Conservation (phyloP, 208 protist genomes). For the Trypanosoma congolense region DNA sequence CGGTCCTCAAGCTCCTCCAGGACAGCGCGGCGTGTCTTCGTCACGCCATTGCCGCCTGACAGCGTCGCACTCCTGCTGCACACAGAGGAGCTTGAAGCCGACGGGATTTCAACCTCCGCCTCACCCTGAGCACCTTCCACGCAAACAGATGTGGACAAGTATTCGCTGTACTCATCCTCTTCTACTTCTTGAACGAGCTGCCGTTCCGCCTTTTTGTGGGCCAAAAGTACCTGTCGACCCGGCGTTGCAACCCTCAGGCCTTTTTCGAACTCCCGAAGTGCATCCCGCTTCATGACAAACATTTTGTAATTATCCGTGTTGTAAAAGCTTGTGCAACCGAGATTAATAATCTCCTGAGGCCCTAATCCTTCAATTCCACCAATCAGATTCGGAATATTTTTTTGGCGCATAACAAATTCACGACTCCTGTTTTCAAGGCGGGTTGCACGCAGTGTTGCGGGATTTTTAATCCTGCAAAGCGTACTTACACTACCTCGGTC, state of each 20-base stretch:
- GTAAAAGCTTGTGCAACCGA: slow-evolving; percentile 26
- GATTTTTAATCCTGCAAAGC: too few relatives aligned
- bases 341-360: slow-evolving; percentile 24
- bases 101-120: background rate
- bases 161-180: background rate
- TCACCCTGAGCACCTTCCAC: background rate
- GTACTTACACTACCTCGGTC: too few relatives aligned
- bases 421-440: background rate
- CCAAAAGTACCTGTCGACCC: slow-evolving; percentile 22
- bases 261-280: slow-evolving; percentile 4
- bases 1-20: slow-evolving; percentile 15
- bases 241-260: slow-evolving; percentile 21
- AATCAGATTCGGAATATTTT: slow-evolving; percentile 20
- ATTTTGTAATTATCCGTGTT: slow-evolving; percentile 49
- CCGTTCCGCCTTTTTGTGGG: slow-evolving; percentile 12
- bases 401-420: background rate
- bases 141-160: background rate
- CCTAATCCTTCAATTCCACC: slow-evolving; percentile 37
- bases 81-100: background rate
- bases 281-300: slow-evolving; percentile 16
- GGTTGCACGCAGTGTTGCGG: background rate
- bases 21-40: background rate
- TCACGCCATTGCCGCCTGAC: background rate
- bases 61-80: background rate
- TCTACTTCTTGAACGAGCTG: background rate